Evolutionary conservation across 805 yeast species (phyloP).

Genomic region (Tetrapisispora fleetii): DNA sequence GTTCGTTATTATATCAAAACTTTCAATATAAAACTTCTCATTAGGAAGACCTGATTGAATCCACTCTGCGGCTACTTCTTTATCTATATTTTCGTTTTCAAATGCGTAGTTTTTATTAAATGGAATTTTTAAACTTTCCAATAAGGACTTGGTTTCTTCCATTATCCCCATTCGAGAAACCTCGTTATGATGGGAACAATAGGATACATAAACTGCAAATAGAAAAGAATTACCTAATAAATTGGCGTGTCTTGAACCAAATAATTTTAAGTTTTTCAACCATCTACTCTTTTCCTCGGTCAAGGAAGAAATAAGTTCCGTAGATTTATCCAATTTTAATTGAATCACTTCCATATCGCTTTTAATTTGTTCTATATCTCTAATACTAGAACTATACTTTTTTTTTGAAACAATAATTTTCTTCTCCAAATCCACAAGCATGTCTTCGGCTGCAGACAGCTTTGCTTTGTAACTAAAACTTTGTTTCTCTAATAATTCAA

Average conservation of each 20-base stretch:
- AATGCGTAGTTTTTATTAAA: constrained; percentile 32
- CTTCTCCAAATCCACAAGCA: constrained; percentile 64
- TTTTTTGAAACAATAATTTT: constrained; percentile 60
- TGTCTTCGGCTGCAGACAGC: constrained; percentile 64
- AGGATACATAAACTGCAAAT: constrained; percentile 50
- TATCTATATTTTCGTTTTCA: constrained; percentile 32
- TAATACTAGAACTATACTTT: constrained; percentile 60
- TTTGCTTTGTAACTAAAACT: constrained; percentile 57
- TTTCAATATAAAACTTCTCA: constrained; percentile 56
- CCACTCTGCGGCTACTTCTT: constrained; percentile 42
- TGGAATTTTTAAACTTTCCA: constrained; percentile 31
- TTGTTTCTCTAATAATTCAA: constrained; percentile 46
- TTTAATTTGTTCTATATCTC: constrained; percentile 71
- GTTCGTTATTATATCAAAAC: constrained; percentile 41
- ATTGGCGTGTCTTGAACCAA: constrained; percentile 34
- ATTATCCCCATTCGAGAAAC: constrained; percentile 32
- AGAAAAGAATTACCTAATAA: constrained; percentile 60
- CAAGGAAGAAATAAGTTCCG: constrained; percentile 50
- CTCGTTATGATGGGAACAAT: constrained; percentile 51
- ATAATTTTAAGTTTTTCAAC: constrained; percentile 48
- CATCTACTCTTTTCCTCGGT: constrained; percentile 65
- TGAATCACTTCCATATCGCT: constrained; percentile 57
- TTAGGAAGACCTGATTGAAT: constrained; percentile 40
- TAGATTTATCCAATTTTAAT: constrained; percentile 51
- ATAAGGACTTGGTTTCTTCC: constrained; percentile 29